Conservation (phyloP, 202 grass and related monocot genomes). For the Thinopyrum obtusiflorum region DNA sequence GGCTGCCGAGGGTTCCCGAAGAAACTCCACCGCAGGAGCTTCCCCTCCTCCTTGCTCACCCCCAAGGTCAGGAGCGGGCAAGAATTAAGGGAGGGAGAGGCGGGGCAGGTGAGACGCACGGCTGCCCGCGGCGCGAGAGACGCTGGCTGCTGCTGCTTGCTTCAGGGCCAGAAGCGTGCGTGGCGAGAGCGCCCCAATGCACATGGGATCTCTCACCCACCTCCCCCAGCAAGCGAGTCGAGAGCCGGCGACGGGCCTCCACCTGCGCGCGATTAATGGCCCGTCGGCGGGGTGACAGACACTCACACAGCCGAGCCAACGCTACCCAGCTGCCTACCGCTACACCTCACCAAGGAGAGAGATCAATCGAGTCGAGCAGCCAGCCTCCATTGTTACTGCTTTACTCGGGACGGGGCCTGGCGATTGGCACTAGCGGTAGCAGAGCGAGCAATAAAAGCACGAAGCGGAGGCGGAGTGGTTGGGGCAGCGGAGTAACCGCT, state of each 20-base stretch:
- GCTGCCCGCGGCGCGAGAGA: background rate
- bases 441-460: background rate
- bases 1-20: background rate
- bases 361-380: background rate
- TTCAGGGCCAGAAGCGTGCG: background rate
- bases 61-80: background rate
- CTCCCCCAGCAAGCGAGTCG: no score
- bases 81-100: conserved; percentile 12
- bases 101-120: background rate
- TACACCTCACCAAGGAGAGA: background rate
- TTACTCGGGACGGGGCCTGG: background rate
- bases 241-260: background rate
- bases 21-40: background rate
- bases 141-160: background rate
- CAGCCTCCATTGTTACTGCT: background rate
- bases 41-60: background rate
- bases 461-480: background rate
- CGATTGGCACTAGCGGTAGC: no score
- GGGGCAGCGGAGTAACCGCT: background rate
- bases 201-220: background rate
- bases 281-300: background rate
- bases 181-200: no score
- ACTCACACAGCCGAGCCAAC: background rate
- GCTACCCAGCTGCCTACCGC: background rate
- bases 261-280: background rate